Evolutionary conservation across 2,329 filamentous ascomycete genomes (phyloP).

Genomic region (Colletotrichum sidae): DNA sequence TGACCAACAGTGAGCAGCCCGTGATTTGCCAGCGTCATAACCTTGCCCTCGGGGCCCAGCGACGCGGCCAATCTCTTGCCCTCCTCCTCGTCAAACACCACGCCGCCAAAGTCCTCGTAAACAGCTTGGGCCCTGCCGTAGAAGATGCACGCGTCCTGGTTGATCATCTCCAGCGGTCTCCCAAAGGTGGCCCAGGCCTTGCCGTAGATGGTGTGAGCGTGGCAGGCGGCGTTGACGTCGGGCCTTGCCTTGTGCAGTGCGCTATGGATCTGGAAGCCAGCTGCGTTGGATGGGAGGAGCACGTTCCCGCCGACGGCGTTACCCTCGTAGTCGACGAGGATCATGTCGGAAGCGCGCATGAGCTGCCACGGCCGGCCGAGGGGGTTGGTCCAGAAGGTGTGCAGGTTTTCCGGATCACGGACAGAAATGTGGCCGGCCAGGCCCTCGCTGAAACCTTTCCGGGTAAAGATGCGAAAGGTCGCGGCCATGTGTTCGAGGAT

Average conservation of each 20-base stretch:
- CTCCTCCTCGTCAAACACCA: slow-evolving; percentile 62
- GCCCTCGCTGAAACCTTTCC: slow-evolving; percentile 67
- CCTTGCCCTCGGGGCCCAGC: slow-evolving; percentile 51
- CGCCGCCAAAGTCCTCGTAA: slow-evolving; percentile 41
- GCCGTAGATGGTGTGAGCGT: too few species aligned
- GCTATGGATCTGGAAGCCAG: too few species aligned
- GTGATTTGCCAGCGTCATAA: slow-evolving; percentile 63
- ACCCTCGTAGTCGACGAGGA: slow-evolving; percentile 70
- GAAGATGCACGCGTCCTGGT: slow-evolving; percentile 55
- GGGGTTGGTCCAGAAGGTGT: slow-evolving; percentile 75
- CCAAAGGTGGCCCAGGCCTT: too few species aligned
- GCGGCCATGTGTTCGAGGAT: slow-evolving; percentile 71
- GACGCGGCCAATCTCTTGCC: slow-evolving; percentile 2
- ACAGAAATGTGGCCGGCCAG: slow-evolving; percentile 74
- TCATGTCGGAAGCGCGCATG: slow-evolving; percentile 75
- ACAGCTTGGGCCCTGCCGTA: slow-evolving; percentile 53
- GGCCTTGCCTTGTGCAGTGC: too few species aligned
- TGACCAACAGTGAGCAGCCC: slow-evolving; percentile 75
- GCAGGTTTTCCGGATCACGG: slow-evolving; percentile 67
- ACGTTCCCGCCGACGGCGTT: slow-evolving; percentile 54
- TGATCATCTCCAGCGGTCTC: too few species aligned
- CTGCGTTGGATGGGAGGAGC: too few species aligned
- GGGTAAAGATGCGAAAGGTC: slow-evolving; percentile 68
- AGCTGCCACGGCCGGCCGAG: slow-evolving; percentile 68
- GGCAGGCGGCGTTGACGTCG: too few species aligned